Evolutionary conservation across 305 asterid genomes (phyloP).

Genomic region (Fraxinus paxiana): DNA sequence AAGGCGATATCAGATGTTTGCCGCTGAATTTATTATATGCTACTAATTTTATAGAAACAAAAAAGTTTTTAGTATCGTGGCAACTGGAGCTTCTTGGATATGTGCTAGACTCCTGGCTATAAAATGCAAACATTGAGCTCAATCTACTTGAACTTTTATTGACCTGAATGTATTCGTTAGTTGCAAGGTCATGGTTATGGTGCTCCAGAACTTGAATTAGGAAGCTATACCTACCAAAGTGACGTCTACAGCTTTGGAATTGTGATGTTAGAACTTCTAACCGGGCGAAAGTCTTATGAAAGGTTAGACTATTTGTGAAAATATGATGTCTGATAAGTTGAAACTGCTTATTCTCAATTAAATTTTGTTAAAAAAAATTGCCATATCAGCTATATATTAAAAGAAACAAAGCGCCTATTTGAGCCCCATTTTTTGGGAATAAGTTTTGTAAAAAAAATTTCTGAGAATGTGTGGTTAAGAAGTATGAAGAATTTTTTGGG

Average conservation of each 20-base stretch:
- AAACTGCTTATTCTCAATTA: neutral
- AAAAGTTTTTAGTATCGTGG: neutral
- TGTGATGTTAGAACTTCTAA: slow-evolving; percentile 75
- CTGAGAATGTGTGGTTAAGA: neutral
- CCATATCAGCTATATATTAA: neutral
- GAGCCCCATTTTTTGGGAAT: neutral
- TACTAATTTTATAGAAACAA: neutral
- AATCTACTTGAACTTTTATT: slow-evolving; percentile 12
- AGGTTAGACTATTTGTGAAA: slow-evolving; percentile 41
- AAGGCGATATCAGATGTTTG: neutral
- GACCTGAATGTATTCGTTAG: slow-evolving; percentile 37
- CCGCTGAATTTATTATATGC: neutral
- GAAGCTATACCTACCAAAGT: slow-evolving; percentile 68
- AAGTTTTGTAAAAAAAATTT: neutral
- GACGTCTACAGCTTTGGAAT: slow-evolving; percentile 98
- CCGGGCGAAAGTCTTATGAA: slow-evolving; percentile 80
- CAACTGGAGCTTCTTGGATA: neutral
- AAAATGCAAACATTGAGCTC: neutral
- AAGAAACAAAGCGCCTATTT: neutral
- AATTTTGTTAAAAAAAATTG: neutral
- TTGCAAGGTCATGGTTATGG: slow-evolving; percentile 86
- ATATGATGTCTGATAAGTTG: neutral
- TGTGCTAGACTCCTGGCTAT: neutral
- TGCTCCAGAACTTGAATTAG: slow-evolving; percentile 88
- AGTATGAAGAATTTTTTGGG: no score